A percentile compares a stretch with the other conserved stretches of the same genome.
phyloP scores from a whole-genome alignment of 495 filamentous ascomycete genomes.

The Xylaria venustula region DNA sequence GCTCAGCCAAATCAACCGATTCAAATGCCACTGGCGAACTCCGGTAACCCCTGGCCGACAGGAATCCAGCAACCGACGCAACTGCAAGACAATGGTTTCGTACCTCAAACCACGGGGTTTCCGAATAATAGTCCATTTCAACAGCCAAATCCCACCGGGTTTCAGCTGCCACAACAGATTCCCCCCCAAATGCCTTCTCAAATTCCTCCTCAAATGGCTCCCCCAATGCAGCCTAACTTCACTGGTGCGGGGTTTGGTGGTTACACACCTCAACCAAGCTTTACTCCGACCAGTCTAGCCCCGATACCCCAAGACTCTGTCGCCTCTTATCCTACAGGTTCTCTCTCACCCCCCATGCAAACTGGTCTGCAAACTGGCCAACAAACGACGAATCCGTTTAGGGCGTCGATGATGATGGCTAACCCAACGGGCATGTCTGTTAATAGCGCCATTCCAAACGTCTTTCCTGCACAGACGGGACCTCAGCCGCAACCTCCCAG shows the following conservation, averaged over 20 bases:
- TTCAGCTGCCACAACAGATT: constrained; percentile 54
- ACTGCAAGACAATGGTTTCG: constrained; percentile 54
- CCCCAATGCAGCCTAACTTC: constrained; percentile 48
- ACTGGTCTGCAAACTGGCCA: constrained; percentile 40
- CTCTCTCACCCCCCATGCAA: constrained; percentile 32
- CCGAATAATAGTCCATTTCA: constrained; percentile 47
- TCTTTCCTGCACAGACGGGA: constrained; percentile 26
- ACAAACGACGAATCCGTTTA: constrained; percentile 82
- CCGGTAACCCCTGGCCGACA: constrained; percentile 44
- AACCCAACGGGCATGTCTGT: constrained; percentile 45
- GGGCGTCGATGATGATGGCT: constrained; percentile 75
- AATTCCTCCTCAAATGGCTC: too few species aligned
- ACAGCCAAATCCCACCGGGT: constrained; percentile 44
- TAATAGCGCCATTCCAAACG: constrained; percentile 20
- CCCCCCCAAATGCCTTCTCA: constrained; percentile 44
- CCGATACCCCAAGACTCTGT: constrained; percentile 67
- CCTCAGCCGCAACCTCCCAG: constrained; percentile 30
- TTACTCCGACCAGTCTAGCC: constrained; percentile 52
- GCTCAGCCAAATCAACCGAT: constrained; percentile 29
- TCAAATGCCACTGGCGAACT: constrained; percentile 24
- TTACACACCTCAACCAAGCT: constrained; percentile 65
- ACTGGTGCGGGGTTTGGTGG: constrained; percentile 88
- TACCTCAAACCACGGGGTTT: constrained; percentile 47
- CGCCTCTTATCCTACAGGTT: constrained; percentile 45
- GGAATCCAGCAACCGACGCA: constrained; percentile 32